Evolutionary conservation across 306 rosid genomes (phyloP).

Genomic region (Dicorynia guianensis): DNA sequence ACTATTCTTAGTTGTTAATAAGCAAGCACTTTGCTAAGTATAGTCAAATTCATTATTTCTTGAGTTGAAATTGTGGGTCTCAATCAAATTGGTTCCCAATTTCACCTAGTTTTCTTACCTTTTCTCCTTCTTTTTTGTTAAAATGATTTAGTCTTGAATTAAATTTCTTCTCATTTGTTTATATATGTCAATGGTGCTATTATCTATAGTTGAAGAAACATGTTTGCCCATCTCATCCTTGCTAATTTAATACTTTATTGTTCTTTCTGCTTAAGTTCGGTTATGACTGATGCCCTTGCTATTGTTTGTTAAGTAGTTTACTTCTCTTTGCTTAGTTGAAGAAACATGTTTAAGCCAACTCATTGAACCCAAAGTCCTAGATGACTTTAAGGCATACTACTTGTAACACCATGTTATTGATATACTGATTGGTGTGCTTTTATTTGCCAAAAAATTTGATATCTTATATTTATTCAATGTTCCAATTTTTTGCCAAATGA

Average conservation of each 20-base stretch:
- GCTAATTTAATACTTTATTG: no score
- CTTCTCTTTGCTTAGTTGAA: constrained; percentile 38
- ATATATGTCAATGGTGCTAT: neutral
- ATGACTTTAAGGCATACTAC: neutral
- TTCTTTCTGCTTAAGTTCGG: neutral
- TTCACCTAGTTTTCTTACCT: neutral
- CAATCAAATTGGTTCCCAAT: neutral
- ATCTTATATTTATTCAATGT: constrained; percentile 14
- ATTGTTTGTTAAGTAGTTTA: constrained; percentile 10
- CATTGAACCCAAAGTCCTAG: constrained; percentile 22
- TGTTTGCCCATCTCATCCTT: neutral
- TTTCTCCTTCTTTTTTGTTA: neutral
- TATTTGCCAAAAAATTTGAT: constrained; percentile 21
- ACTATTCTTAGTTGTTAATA: constrained; percentile 27
- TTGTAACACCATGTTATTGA: constrained; percentile 13
- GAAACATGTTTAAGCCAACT: neutral
- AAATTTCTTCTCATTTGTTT: neutral
- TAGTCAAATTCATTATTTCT: neutral
- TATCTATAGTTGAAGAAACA: neutral
- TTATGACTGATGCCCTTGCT: constrained; percentile 15
- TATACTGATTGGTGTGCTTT: constrained; percentile 37
- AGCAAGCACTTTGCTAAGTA: neutral
- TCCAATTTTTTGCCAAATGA: constrained; percentile 59
- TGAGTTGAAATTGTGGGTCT: neutral
- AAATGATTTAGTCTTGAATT: neutral